phyloP scores from a whole-genome alignment of 768 basidiomycete species.

The Phaeolepiota aurea region DNA sequence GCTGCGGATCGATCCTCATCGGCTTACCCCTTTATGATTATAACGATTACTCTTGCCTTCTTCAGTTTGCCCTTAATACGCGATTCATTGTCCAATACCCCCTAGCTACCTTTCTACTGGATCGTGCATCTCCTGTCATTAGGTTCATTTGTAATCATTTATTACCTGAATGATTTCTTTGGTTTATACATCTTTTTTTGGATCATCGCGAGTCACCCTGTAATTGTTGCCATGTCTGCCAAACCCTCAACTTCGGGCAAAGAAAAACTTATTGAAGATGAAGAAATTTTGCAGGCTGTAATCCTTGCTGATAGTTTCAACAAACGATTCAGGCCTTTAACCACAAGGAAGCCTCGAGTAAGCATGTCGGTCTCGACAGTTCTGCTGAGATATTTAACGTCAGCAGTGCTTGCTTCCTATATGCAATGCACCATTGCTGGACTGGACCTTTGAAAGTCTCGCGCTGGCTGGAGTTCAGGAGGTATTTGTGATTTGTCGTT shows the following conservation, averaged over 20 bases:
- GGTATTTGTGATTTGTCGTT: conserved; percentile 91
- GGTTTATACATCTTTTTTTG: conserved; percentile 1
- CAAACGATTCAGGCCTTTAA: conserved; percentile 87
- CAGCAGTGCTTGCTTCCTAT: conserved; percentile 91
- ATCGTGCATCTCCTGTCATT: conserved; percentile 48
- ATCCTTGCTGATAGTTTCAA: conserved; percentile 97
- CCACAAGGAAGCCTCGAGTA: conserved; percentile 79
- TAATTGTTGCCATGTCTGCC: conserved; percentile 47
- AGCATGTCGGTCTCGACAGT: conserved; percentile 15
- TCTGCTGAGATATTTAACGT: conserved; percentile 1
- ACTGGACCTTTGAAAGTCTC: conserved; percentile 95
- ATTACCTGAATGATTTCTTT: conserved; percentile 14
- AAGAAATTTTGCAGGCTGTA: conserved; percentile 88
- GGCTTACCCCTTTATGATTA: conserved; percentile 54
- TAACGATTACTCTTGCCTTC: conserved; percentile 59
- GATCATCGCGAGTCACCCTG: no score
- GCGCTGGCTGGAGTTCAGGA: conserved; percentile 94
- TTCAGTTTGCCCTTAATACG: conserved; percentile 62
- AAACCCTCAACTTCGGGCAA: conserved; percentile 45
- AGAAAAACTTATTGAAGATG: conserved; percentile 64
- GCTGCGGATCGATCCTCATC: no score
- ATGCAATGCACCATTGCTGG: conserved; percentile 87
- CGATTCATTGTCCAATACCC: conserved; percentile 55
- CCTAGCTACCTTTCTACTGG: conserved; percentile 49
- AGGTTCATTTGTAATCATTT: conserved; percentile 54